A percentile compares a stretch with the other conserved stretches of the same genome.
These are phyloP conservation scores for Quercus glauca DNA, from an alignment of 306 rosid genomes.

Conservation along the genomic window DNA sequence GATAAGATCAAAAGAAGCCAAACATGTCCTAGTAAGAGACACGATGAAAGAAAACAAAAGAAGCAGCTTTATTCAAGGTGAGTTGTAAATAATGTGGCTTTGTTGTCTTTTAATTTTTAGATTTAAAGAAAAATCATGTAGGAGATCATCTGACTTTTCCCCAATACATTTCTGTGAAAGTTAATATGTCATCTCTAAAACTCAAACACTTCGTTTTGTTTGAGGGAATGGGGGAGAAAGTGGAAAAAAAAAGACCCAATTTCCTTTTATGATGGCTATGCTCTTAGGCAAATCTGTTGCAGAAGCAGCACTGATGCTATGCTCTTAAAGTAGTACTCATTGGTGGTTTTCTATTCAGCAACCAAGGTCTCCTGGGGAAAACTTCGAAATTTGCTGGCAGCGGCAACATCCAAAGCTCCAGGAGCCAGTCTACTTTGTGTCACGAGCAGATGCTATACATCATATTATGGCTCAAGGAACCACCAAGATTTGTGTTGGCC, in stretches of 20 bases:
- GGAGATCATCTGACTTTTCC: not conserved
- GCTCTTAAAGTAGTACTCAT: constrained; percentile 65
- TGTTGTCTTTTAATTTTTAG: not conserved
- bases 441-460: constrained; percentile 47
- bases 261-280: no score
- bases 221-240: no score
- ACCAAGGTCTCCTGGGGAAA: constrained; percentile 22
- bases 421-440: constrained; percentile 31
- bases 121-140: not conserved
- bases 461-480: constrained; percentile 69
- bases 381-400: constrained; percentile 17
- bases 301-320: constrained; percentile 63
- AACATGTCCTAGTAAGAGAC: no score
- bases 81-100: constrained; percentile 12
- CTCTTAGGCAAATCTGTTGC: constrained; percentile 60
- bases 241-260: no score
- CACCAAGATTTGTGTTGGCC: constrained; percentile 75
- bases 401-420: constrained; percentile 32
- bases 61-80: constrained; percentile 58
- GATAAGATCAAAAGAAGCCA: no score
- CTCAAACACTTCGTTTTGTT: no score
- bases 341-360: constrained; percentile 61
- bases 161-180: not conserved
- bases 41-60: no score
- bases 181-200: not conserved